Evolutionary conservation across 768 basidiomycete species (phyloP).

Genomic region (Candolleomyces aberdarensis): DNA sequence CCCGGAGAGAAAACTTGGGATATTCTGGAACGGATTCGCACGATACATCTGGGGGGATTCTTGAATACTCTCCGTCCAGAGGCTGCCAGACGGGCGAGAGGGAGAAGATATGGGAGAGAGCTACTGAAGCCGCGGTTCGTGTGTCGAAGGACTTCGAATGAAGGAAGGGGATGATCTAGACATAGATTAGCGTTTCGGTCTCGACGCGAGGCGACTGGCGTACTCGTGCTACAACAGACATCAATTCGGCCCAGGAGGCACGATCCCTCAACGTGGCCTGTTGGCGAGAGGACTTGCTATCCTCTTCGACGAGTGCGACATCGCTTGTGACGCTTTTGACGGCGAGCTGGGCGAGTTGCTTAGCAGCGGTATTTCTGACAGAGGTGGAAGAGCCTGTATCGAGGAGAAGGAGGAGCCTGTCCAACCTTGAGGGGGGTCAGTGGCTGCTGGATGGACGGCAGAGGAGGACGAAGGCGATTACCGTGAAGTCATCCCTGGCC

Average conservation of each 20-base stretch:
- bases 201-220: conserved; percentile 13
- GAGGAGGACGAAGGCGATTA: conserved; percentile 19
- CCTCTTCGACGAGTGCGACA: conserved; percentile 71
- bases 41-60: conserved; percentile 24
- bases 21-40: conserved; percentile 47
- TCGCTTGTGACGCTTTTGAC: conserved; percentile 82
- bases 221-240: conserved; percentile 89
- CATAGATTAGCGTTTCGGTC: conserved; percentile 9
- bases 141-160: conserved; percentile 94
- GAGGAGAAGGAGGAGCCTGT: conserved; percentile 92
- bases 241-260: conserved; percentile 85
- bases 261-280: conserved; percentile 60
- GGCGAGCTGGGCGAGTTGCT: conserved; percentile 91
- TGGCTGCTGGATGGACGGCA: background rate
- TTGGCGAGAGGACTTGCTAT: conserved; percentile 62
- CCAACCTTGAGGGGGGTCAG: conserved; percentile 57
- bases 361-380: conserved; percentile 93
- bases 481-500: conserved; percentile 68
- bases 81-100: conserved; percentile 81
- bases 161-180: conserved; percentile 84
- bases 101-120: conserved; percentile 84
- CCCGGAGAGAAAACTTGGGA: conserved; percentile 71
- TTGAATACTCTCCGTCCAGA: conserved; percentile 21
- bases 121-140: conserved; percentile 82
- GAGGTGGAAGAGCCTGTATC: conserved; percentile 91